phyloP scores from a whole-genome alignment of 2,329 filamentous ascomycete genomes.

The Tolypocladium pustulatum region DNA sequence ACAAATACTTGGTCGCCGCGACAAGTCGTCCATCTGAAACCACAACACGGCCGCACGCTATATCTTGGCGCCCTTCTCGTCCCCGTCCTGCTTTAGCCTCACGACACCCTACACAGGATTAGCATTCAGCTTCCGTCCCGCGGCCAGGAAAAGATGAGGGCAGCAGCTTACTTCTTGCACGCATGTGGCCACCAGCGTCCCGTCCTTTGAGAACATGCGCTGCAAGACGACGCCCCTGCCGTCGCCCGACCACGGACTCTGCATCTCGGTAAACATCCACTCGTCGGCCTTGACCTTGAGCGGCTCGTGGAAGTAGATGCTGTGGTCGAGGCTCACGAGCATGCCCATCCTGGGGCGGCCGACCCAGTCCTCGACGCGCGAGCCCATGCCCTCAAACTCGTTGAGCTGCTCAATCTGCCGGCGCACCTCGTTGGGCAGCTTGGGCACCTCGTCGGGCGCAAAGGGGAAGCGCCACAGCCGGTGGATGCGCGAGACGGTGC shows the following conservation, averaged over 20 bases:
- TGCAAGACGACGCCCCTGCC: constrained; percentile 68
- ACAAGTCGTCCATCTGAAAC: background rate
- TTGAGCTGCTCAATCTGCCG: constrained; percentile 26
- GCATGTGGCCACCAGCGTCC: constrained; percentile 66
- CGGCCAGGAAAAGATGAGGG: background rate
- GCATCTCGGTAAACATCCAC: constrained; percentile 74
- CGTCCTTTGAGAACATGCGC: constrained; percentile 61
- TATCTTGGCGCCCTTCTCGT: constrained; percentile 22
- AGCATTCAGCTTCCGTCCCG: too few relatives aligned
- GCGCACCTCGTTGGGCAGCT: constrained; percentile 30
- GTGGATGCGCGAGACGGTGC: constrained; percentile 74
- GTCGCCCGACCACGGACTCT: constrained; percentile 70
- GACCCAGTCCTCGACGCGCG: constrained; percentile 34
- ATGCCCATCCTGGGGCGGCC: constrained; percentile 59
- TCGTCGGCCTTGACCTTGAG: constrained; percentile 49
- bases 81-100: constrained; percentile 32
- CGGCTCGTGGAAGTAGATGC: constrained; percentile 58
- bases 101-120: constrained; percentile 33
- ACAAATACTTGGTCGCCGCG: background rate
- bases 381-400: constrained; percentile 30
- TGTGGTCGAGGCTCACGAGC: constrained; percentile 75
- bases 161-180: constrained; percentile 57
- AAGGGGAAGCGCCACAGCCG: constrained; percentile 64
- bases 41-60: constrained; percentile 5
- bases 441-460: constrained; percentile 40